Base-by-base conservation (phyloP, 2,329 filamentous ascomycete species). In the Aspergillus flavus region DNA sequence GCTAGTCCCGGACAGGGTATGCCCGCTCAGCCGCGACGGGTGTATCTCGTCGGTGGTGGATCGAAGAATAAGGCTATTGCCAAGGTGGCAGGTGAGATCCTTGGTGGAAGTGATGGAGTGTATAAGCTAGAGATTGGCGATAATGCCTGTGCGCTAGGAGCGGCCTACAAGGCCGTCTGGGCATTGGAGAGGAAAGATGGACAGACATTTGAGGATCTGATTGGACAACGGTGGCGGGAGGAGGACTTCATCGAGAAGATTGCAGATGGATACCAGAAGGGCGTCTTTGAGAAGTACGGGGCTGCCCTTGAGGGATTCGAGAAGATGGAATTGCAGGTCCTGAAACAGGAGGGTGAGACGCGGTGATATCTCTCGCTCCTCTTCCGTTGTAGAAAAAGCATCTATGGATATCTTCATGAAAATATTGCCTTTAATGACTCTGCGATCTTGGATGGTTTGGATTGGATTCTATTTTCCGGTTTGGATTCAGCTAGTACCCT, bases 91-190 rank as follows among this genome's bases (percentile, higher is more conserved):
- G 94, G 93, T 30, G 89, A 97, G 72, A 93, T 98, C 3, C 86
- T 99, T 2, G 95, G 95, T 58, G 92, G 92, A 39, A 86, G 85
- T 2, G 95, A 98, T 66, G 95, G 95, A 28, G 92, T 98, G 30
- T 99, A 93, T 81, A 91, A 91, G 79, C 87, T 99, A 16, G 94
- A 98, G 74, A 93, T 98, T 6, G 94, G 95, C 30, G 93, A 94
- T 30, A 97, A 96, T 80, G 94, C 95, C 3, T 99, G 95, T 79
- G 95, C 94, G 12, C 81, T 98, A 16, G 95, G 95, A 16, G 93
- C 93, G 7, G 94, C 94, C 30, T 97, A 98, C 80, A 98, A 98
- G 81, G 94, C 95, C 16, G 89, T 96, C 0, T 99, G 95, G 95
- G 93, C 91, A 1, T 83, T 93, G 61, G 93, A 95, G 82, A 82